Evolutionary conservation across 176 grass and related monocot species (phyloP), one percentile per base, ranked within the genome.

Genomic region (Saccharum officinarum): DNA sequence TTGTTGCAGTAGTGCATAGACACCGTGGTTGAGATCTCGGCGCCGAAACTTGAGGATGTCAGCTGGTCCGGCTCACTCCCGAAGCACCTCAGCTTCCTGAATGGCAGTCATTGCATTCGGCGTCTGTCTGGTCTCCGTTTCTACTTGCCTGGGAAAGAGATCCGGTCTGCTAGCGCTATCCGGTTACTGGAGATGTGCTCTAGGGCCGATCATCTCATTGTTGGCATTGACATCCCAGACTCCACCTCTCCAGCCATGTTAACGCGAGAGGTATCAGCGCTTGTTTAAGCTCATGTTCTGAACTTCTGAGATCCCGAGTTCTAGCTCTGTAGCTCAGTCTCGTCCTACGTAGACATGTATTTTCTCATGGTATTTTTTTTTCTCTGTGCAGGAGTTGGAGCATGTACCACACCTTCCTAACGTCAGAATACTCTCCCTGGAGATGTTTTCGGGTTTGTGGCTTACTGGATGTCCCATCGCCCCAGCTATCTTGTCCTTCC

Each of bases 361-460:
- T 71, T 42, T 71, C 18, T 71, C 8, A 70, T 71, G 37, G 0
- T 23, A 6, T 3, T 16, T 50, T 50, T 40, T 17, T 6, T 0
- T 16, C 18, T 52, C 49, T 18, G 49, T 52, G 49, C 49, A 52
- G 49, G 49, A 52, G 49, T 52, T 52, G 49, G 4, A 52, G 49
- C 8, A 52, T 52, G 49, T 50, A 6, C 47, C 47, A 50, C 47
- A 52, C 16, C 70, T 64, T 83, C 70, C 82, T 61, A 83, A 65
- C 14, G 23, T 65, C 41, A 83, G 82, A 41, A 22, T 2, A 65
- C 57, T 75, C 28, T 74, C 54, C 1, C 15, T 74, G 46, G 1
- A 16, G 30, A 18, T 67, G 1, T 2, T 15, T 18, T 1, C 15
- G 6, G 2, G 46, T 75, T 40, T 64, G 12, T 30, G 41, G 8